Conservation (phyloP, 2,329 filamentous ascomycete genomes). For the Grosmannia huntii region DNA sequence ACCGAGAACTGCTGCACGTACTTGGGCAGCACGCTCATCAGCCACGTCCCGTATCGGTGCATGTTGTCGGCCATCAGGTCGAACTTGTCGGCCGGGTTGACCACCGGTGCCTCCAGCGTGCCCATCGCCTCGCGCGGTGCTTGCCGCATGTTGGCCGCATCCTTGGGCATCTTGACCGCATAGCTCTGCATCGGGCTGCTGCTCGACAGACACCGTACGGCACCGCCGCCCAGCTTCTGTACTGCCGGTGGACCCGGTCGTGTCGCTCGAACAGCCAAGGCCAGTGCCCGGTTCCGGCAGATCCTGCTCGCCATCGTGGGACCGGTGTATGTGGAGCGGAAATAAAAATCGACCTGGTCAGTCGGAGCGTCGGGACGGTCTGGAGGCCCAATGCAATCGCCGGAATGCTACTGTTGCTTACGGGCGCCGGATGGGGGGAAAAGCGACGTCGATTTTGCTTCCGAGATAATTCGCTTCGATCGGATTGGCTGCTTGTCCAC, state of each 20-base stretch:
- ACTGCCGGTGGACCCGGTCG: conserved; percentile 23
- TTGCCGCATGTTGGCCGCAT: conserved; percentile 54
- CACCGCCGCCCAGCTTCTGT: conserved; percentile 2
- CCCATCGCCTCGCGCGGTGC: conserved; percentile 45
- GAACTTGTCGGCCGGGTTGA: conserved; percentile 92
- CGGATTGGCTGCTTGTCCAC: conserved; percentile 5
- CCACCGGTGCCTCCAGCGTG: conserved; percentile 61
- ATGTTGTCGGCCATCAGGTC: conserved; percentile 73
- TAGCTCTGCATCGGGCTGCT: conserved; percentile 29
- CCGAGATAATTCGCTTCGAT: conserved; percentile 10
- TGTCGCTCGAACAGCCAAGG: conserved; percentile 41
- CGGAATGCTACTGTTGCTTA: neutral
- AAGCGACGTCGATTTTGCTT: conserved; percentile 5
- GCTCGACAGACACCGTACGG: conserved; percentile 36
- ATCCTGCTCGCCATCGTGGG: conserved; percentile 46
- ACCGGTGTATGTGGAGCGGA: conserved; percentile 19
- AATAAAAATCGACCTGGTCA: conserved; percentile 17
- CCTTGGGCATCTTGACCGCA: conserved; percentile 45
- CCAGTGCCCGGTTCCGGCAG: conserved; percentile 41
- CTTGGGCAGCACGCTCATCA: conserved; percentile 94
- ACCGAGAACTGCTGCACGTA: conserved; percentile 99
- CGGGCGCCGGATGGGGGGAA: conserved; percentile 2
- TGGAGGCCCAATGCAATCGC: neutral
- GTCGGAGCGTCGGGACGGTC: neutral
- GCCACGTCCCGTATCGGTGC: conserved; percentile 90